Percentiles rank a stretch among this genome's conserved stretches.
phyloP scores from a whole-genome alignment of 2,329 filamentous ascomycete genomes.

The Metarhizium humberi region DNA sequence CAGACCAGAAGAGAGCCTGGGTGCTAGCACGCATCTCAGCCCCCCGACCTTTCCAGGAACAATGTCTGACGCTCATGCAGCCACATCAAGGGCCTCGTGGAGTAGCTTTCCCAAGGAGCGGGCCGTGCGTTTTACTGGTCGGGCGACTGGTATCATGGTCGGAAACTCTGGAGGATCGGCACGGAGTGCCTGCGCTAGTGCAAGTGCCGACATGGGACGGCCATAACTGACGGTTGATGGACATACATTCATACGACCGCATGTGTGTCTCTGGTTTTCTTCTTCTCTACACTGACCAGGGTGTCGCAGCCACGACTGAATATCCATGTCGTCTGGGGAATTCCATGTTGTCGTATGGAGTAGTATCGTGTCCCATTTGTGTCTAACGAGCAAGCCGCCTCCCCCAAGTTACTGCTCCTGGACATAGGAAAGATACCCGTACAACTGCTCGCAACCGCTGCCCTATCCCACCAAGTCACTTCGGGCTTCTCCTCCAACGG shows the following conservation, averaged over 20 bases:
- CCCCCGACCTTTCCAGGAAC: not conserved
- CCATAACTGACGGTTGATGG: not conserved
- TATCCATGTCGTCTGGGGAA: no score
- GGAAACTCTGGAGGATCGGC: not conserved
- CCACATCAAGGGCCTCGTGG: slow-evolving; percentile 2
- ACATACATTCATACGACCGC: not conserved
- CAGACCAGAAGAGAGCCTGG: not conserved
- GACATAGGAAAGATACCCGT: no score
- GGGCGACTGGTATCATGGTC: not conserved
- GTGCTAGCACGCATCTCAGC: not conserved
- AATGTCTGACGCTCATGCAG: slow-evolving; percentile 7
- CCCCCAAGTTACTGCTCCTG: not conserved
- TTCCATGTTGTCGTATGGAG: no score
- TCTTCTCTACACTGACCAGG: no score
- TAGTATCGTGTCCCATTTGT: not conserved
- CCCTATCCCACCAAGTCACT: no score
- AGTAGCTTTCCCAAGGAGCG: not conserved
- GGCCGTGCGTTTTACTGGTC: slow-evolving; percentile 1
- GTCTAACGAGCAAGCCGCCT: not conserved
- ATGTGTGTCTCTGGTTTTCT: no score
- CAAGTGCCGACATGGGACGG: slow-evolving; percentile 1
- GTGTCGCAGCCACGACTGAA: no score
- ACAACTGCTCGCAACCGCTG: no score
- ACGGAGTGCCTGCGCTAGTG: slow-evolving; percentile 3
- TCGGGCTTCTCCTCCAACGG: not conserved